A percentile compares a stretch with the other conserved stretches of the same genome.
Evolutionary conservation across 495 filamentous ascomycete genomes (phyloP).

Genomic region (Xylaria longipes): DNA sequence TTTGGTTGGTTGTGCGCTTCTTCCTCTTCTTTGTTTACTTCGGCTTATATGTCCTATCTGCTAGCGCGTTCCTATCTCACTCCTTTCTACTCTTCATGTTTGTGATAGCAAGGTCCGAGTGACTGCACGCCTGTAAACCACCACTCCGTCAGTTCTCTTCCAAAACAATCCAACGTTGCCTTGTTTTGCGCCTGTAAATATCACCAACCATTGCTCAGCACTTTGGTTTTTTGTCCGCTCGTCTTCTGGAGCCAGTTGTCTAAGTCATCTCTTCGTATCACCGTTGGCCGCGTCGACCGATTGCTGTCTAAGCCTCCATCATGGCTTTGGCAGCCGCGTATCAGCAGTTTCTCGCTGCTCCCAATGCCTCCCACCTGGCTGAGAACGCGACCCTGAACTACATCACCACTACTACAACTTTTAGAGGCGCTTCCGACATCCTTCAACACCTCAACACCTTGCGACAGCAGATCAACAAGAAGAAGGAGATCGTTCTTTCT

Average conservation of each 20-base stretch:
- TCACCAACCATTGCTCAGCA: neutral
- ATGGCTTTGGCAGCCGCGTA: slow-evolving; percentile 77
- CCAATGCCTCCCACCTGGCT: slow-evolving; percentile 68
- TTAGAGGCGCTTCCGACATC: slow-evolving; percentile 72
- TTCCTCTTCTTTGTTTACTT: slow-evolving; percentile 22
- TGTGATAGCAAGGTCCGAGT: neutral
- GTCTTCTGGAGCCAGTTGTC: neutral
- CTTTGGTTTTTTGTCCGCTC: slow-evolving; percentile 12
- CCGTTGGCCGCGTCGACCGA: neutral
- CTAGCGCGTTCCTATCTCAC: slow-evolving; percentile 8
- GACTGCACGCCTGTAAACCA: slow-evolving; percentile 13
- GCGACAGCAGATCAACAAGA: slow-evolving; percentile 74
- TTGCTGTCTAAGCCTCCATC: slow-evolving; percentile 29
- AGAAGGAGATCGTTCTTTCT: slow-evolving; percentile 73
- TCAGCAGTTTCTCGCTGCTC: slow-evolving; percentile 76
- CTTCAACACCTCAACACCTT: slow-evolving; percentile 76
- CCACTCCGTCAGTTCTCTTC: neutral
- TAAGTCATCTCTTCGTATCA: slow-evolving; percentile 3
- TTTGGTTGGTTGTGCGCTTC: slow-evolving; percentile 23
- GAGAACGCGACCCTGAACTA: slow-evolving; percentile 82
- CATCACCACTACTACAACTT: slow-evolving; percentile 83
- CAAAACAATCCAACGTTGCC: neutral
- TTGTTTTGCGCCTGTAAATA: slow-evolving; percentile 2
- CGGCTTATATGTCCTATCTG: neutral
- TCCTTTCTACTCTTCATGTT: neutral